A percentile compares a stretch with the other conserved stretches of the same genome.
phyloP scores from a whole-genome alignment of 2,329 filamentous ascomycete genomes.

The Trichoderma breve region DNA sequence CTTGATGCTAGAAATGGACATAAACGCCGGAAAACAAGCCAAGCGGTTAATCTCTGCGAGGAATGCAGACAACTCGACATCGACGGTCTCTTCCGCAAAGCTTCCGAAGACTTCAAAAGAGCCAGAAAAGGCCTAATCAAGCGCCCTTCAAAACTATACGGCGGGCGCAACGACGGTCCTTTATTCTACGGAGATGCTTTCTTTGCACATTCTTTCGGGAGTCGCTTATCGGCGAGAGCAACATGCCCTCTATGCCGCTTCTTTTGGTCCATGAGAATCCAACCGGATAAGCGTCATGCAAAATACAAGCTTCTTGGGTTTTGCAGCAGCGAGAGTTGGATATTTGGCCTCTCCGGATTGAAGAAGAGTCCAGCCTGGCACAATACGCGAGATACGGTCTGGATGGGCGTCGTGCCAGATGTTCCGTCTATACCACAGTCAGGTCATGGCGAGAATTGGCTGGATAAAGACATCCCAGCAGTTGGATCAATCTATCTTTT shows the following conservation, averaged over 20 bases:
- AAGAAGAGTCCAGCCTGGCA: slow-evolving; percentile 11
- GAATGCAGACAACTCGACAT: slow-evolving; percentile 12
- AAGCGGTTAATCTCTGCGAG: not conserved
- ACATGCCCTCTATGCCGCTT: slow-evolving; percentile 1
- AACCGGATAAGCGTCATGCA: not conserved
- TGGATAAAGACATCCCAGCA: slow-evolving; percentile 16
- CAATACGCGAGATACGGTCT: slow-evolving; percentile 6
- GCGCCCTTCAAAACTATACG: not conserved
- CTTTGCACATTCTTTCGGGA: slow-evolving; percentile 10
- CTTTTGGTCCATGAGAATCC: slow-evolving; percentile 7
- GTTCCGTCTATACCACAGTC: not conserved
- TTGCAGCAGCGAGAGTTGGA: slow-evolving; percentile 16
- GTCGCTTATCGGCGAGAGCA: not conserved
- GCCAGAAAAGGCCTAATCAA: not conserved
- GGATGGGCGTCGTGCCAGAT: slow-evolving; percentile 18
- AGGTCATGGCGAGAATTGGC: slow-evolving; percentile 5
- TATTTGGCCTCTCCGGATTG: not conserved
- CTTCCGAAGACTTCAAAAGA: not conserved
- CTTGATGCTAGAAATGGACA: not conserved
- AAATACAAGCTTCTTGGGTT: slow-evolving; percentile 18
- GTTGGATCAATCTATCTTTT: slow-evolving; percentile 14
- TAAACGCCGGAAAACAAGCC: not conserved
- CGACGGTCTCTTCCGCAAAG: not conserved
- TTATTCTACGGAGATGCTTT: slow-evolving; percentile 15
- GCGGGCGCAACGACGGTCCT: not conserved